These are phyloP conservation scores for Trichophyton equinum DNA, from an alignment of 2,329 filamentous ascomycete genomes.

Conservation along the genomic window DNA sequence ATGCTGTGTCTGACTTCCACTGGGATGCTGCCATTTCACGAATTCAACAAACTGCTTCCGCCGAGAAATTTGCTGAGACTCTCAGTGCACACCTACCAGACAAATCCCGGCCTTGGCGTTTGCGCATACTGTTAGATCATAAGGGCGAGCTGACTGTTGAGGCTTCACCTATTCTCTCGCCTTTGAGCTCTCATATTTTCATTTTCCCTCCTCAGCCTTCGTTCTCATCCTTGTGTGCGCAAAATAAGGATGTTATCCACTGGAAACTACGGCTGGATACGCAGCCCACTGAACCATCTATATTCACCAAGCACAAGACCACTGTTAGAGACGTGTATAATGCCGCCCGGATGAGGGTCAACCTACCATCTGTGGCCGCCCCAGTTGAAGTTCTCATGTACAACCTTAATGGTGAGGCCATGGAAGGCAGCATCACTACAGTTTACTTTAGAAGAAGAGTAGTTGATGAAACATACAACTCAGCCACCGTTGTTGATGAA, in stretches of 20 bases:
- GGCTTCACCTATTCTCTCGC: conserved; percentile 19
- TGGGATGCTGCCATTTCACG: conserved; percentile 28
- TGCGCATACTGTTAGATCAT: conserved; percentile 25
- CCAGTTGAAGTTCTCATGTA: conserved; percentile 63
- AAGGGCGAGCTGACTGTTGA: conserved; percentile 24
- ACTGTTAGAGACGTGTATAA: conserved; percentile 62
- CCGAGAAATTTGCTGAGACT: conserved; percentile 17
- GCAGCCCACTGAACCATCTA: conserved; percentile 38
- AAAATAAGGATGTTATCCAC: conserved; percentile 11
- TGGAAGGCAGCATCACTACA: conserved; percentile 76
- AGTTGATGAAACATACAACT: neutral
- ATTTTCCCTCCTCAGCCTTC: conserved; percentile 4
- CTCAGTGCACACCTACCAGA: conserved; percentile 25
- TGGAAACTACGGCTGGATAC: conserved; percentile 46
- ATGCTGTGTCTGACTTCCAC: conserved; percentile 39
- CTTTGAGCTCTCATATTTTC: conserved; percentile 15
- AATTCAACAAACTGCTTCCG: conserved; percentile 20
- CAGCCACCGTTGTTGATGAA: conserved; percentile 20
- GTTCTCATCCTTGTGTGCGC: neutral
- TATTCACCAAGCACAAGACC: conserved; percentile 80
- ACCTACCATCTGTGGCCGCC: conserved; percentile 35
- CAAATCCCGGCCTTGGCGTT: conserved; percentile 24
- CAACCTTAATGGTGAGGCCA: conserved; percentile 53
- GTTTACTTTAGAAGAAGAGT: conserved; percentile 60
- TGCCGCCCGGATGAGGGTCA: conserved; percentile 49